Base-by-base conservation (phyloP, 495 filamentous ascomycete genomes). In the Lineolata rhizophorae region DNA sequence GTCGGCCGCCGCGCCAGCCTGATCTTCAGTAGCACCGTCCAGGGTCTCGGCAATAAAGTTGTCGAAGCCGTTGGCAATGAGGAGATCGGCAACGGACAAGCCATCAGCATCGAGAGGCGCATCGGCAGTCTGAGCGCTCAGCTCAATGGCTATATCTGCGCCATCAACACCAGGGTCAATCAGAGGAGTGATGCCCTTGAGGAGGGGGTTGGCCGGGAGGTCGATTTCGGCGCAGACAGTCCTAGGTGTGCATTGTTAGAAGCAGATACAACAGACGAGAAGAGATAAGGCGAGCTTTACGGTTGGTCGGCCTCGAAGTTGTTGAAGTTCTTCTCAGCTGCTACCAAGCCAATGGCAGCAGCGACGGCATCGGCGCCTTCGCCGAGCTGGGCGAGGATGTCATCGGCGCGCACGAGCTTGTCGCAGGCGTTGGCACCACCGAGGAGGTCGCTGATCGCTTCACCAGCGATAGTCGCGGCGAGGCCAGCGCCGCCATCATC, bases 241-340 rank as follows among this genome's bases (percentile, higher is more conserved):
- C n/a, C n/a, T n/a, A n/a, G 58, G 31, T 67, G 69, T 18, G 64
- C 34, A 21, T 40, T 55, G 22, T 43, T 46, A 27, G 60, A 56
- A 17, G 43, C 58, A n/a, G n/a, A n/a, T n/a, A n/a, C n/a, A n/a
- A n/a, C n/a, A n/a, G n/a, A n/a, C n/a, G n/a, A n/a, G n/a, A n/a
- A n/a, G n/a, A n/a, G n/a, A n/a, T n/a, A n/a, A n/a, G n/a, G n/a
- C n/a, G n/a, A n/a, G n/a, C n/a, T n/a, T n/a, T n/a, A 8, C 12
- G 22, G 22, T 8, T 8, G 8, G 12, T 8, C 22, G 22, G 22
- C 22, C 12, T 8, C 22, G 36, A 67, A 72, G 24, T 63, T 63
- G 53, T 74, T 74, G 56, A 66, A 66, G 60, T 74, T 72, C 53
- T 70, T 64, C 56, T 74, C 69, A n/a, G 68, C 66, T 9, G 59